A percentile compares a stretch with the other conserved stretches of the same genome.
phyloP scores from a whole-genome alignment of 306 rosid species.

The Inga laurina region DNA sequence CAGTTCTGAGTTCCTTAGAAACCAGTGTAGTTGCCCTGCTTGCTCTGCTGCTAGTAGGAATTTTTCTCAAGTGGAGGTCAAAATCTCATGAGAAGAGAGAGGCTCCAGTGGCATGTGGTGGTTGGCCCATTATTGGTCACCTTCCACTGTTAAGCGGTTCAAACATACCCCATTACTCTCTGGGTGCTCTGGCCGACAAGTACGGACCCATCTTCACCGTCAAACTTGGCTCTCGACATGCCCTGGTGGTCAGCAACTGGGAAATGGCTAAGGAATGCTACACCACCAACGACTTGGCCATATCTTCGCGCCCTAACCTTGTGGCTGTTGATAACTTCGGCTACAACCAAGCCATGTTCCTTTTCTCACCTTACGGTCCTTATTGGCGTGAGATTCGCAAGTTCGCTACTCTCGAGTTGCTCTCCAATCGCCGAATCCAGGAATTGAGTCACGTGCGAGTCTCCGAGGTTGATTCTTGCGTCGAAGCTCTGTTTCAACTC shows the following conservation, averaged over 20 bases:
- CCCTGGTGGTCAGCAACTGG: neutral
- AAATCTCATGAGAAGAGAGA: neutral
- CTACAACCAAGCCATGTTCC: constrained; percentile 50
- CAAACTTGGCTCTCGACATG: neutral
- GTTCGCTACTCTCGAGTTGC: constrained; percentile 34
- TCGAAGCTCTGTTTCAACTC: constrained; percentile 30
- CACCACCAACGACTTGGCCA: constrained; percentile 37
- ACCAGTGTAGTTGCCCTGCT: neutral
- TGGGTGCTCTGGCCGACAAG: constrained; percentile 4
- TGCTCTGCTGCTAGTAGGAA: neutral
- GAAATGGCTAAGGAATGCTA: constrained; percentile 34
- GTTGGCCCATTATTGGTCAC: neutral
- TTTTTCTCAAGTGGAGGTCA: neutral
- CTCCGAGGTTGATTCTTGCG: constrained; percentile 27
- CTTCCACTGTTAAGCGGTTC: neutral
- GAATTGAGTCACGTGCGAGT: constrained; percentile 30
- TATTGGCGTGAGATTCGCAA: constrained; percentile 51
- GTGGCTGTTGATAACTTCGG: constrained; percentile 11
- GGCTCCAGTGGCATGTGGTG: neutral
- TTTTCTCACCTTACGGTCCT: constrained; percentile 34
- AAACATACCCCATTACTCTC: neutral
- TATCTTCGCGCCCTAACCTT: constrained; percentile 38
- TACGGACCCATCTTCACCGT: constrained; percentile 6
- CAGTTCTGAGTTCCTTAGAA: neutral
- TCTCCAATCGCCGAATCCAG: constrained; percentile 48